Base-by-base conservation (phyloP, 2,329 filamentous ascomycete genomes). In the Botryosphaeria agaves region DNA sequence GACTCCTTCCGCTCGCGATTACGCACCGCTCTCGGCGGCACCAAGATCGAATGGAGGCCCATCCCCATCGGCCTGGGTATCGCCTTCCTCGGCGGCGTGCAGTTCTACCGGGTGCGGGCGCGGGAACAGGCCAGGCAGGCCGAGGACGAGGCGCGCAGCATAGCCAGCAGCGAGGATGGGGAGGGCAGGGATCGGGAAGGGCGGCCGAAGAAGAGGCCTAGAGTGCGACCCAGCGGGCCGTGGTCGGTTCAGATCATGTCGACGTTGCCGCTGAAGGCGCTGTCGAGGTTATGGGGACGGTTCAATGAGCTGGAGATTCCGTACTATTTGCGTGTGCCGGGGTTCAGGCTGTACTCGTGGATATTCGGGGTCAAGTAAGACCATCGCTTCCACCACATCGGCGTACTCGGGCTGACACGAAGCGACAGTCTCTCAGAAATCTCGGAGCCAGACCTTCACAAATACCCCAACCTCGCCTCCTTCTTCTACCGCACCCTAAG, bases 401-500 rank as follows among this genome's bases (percentile, higher is more conserved):
- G n/a, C n/a, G n/a, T n/a, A n/a, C n/a, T n/a, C n/a, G n/a, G n/a
- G n/a, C n/a, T n/a, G n/a, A n/a, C n/a, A n/a, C n/a, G n/a, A n/a
- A n/a, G n/a, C n/a, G 7, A 9, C 48, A 79, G 76, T 51, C 68
- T 98, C 34, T 69, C 76, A 35, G 89, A 98, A 58, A 75, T 94
- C 12, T 71, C 75, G 18, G 85, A 98, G 49, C 72, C 76, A 12
- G 89, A 98, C 45, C 71, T 98, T 14, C 84, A 81, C 50, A 70
- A 69, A 28, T 98, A 89, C 51, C 81, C 84, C 14, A 98, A 98
- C 49, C 72, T 98, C 24, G 83, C 87, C 5, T 73, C 87, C 34
- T 98, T 98, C 64, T 98, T 98, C 63, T 98, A 95, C 55, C 82
- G 89, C 37, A 83, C 76, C 1, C 65, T 98, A 36, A 95, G 94